Percentiles rank a stretch among this genome's conserved stretches.
Conservation (phyloP, 306 rosid species). For the Rosa lucieae region DNA sequence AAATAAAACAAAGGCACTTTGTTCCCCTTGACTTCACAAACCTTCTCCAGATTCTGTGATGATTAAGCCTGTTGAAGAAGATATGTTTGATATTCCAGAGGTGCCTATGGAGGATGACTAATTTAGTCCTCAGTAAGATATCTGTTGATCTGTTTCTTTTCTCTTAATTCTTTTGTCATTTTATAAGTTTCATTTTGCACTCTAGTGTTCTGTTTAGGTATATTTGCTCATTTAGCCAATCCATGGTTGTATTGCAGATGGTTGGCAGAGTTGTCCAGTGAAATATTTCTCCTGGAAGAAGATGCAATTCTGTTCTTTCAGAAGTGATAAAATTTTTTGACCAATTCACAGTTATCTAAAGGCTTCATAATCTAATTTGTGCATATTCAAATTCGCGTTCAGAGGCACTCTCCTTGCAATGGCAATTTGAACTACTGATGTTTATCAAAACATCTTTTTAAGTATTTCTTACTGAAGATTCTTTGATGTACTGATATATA, state of each 20-base stretch:
- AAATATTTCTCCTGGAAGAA: neutral
- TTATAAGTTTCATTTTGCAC: neutral
- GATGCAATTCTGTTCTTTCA: neutral
- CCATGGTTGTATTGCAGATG: neutral
- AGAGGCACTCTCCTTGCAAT: neutral
- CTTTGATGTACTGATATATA: neutral
- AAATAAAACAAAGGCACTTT: neutral
- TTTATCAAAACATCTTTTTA: neutral
- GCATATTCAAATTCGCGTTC: neutral
- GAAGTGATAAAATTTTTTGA: neutral
- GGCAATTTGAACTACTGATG: neutral
- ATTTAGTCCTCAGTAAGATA: conserved; percentile 39
- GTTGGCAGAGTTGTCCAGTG: neutral
- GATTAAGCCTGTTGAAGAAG: conserved; percentile 74
- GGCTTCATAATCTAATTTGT: neutral
- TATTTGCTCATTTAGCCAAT: neutral
- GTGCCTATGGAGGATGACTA: conserved; percentile 92
- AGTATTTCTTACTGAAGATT: neutral
- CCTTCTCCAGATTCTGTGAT: conserved; percentile 56
- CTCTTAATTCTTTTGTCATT: neutral
- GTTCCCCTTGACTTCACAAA: conserved; percentile 42
- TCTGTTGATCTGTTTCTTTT: neutral
- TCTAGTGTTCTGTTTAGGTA: neutral
- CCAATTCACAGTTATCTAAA: neutral
- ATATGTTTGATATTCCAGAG: conserved; percentile 77